Percentiles rank a stretch among this genome's conserved stretches.
Evolutionary conservation across 371 early-diverging fungal genomes (phyloP).

Genomic region (Nematocida sp.): DNA sequence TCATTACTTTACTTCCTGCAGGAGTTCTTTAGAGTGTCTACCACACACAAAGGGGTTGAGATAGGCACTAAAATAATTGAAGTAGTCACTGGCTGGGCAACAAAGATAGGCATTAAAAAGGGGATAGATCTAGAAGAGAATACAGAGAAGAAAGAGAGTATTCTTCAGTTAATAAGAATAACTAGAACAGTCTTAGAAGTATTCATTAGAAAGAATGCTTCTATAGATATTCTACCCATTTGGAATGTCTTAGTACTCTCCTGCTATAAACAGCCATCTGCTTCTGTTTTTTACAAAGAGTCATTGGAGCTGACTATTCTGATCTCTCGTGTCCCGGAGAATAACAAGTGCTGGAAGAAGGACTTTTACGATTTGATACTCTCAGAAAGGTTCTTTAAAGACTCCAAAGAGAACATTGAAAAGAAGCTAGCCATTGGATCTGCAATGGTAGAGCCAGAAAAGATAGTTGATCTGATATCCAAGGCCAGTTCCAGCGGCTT

Average conservation of each 20-base stretch:
- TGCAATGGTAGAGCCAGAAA: slow-evolving; percentile 31
- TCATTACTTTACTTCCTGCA: not conserved
- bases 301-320: not conserved
- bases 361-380: slow-evolving; percentile 50
- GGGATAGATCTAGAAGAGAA: not conserved
- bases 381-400: slow-evolving; percentile 53
- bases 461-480: slow-evolving; percentile 44
- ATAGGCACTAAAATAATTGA: slow-evolving; percentile 10
- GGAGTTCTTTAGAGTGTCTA: not conserved
- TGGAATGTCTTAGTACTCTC: slow-evolving; percentile 31
- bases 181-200: not conserved
- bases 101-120: not conserved
- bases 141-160: not conserved
- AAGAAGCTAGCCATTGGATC: slow-evolving; percentile 45
- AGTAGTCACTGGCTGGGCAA: not conserved
- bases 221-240: not conserved
- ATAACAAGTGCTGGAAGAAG: slow-evolving; percentile 40
- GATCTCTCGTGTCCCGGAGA: not conserved
- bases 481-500: slow-evolving; percentile 50
- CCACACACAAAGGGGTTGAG: not conserved
- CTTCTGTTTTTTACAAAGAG: not conserved
- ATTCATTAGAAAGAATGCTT: not conserved
- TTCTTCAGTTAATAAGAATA: not conserved
- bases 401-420: slow-evolving; percentile 33
- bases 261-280: slow-evolving; percentile 1